Conservation (phyloP, 805 yeast genomes). For the Candida taoyuanica region DNA sequence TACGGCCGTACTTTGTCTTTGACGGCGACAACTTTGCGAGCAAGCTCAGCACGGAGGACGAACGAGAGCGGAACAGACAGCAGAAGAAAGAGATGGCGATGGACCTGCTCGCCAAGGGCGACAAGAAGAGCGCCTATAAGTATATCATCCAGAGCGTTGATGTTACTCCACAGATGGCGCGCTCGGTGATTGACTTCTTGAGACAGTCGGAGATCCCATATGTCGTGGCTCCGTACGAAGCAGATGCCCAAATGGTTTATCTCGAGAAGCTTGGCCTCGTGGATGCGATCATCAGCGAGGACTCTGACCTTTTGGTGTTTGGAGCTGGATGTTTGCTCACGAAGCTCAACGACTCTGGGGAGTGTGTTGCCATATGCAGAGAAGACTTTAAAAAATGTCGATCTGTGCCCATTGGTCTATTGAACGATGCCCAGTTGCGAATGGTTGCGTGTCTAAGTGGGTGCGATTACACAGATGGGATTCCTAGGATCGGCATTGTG, state of each 20-base stretch:
- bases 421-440: constrained; percentile 56
- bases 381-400: constrained; percentile 47
- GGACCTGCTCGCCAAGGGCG: constrained; percentile 47
- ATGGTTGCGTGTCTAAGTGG: constrained; percentile 88
- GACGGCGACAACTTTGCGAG: constrained; percentile 88
- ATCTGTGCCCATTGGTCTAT: constrained; percentile 46
- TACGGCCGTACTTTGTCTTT: constrained; percentile 83
- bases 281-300: constrained; percentile 88
- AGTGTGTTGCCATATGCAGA: constrained; percentile 64
- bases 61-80: constrained; percentile 52
- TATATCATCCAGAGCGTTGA: constrained; percentile 76
- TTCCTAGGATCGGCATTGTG: constrained; percentile 73
- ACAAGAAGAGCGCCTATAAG: constrained; percentile 55
- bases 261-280: constrained; percentile 71
- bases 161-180: constrained; percentile 89
- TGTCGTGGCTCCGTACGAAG: constrained; percentile 97
- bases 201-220: constrained; percentile 53
- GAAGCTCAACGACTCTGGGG: constrained; percentile 67
- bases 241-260: constrained; percentile 94
- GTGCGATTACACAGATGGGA: constrained; percentile 91
- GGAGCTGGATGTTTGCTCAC: constrained; percentile 78
- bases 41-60: constrained; percentile 66
- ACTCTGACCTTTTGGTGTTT: constrained; percentile 85
- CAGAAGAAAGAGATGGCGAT: constrained; percentile 57
- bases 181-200: constrained; percentile 70